Base-by-base conservation (phyloP, 345 rosid species). In the Jatropha curcas region DNA sequence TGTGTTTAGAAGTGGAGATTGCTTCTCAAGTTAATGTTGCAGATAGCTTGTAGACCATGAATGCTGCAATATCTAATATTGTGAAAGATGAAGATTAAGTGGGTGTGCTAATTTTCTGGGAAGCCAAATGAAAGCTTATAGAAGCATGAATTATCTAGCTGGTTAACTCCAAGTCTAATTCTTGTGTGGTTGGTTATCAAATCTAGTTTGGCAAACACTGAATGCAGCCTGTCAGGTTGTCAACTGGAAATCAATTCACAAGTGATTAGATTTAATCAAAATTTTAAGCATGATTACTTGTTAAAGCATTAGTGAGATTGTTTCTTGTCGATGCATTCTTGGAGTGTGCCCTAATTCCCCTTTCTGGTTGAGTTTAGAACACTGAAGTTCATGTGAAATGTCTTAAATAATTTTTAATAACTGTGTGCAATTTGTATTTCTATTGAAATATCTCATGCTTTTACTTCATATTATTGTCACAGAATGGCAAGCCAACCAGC, bases 401-500 rank as follows among this genome's bases (percentile, higher is more conserved):
- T 65, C 9, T 27, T 20, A 33, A 11, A 1, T 25, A 20, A 7
- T 48, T 45, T 8, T 31, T 30, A 28, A 0, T 33, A 31, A 34
- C 56, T 52, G 3, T 25, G 22, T 28, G n/a, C n/a, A n/a, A 28
- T 27, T 56, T 25, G 17, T 22, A 46, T 35, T 30, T n/a, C 31
- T 60, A 4, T 19, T 60, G 57, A 22, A 43, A 31, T 30, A 0
- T 46, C 20, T 30, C 13, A 41, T 25, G 27, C 70, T 20, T 20
- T 46, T 37, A 14, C 19, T 45, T 9, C 25, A 4, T 35, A 35
- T 69, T 10, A 10, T 30, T 31, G 41, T n/a, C n/a, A n/a, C 83
- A 88, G 92, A 75, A 88, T 88, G 92, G 92, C 87, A 28, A 86
- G 92, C 75, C 92, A 88, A 63, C 90, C 92, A 43, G 76, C 87